Conservation (phyloP, 108 stramenopile genomes). For the Nitzschia putrida region DNA sequence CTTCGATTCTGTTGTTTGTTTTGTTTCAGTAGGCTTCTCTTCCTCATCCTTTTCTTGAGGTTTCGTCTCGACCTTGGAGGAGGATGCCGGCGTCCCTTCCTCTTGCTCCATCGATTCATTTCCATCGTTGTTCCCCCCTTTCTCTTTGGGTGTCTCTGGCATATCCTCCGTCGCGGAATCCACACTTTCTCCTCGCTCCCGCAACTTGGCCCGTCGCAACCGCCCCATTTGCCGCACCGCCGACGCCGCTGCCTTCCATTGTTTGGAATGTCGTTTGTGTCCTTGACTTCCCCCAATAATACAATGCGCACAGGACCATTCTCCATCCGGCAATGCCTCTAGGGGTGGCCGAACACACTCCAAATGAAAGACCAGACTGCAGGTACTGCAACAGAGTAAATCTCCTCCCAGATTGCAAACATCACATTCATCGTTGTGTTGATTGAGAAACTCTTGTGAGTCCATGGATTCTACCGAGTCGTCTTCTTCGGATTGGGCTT, state of each 20-base stretch:
- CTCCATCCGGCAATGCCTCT: slow-evolving; percentile 55
- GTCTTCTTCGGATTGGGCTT: slow-evolving; percentile 12
- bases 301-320: slow-evolving; percentile 82
- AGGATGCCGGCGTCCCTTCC: not conserved
- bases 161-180: not conserved
- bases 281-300: slow-evolving; percentile 39
- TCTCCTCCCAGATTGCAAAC: slow-evolving; percentile 72
- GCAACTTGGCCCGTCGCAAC: slow-evolving; percentile 30
- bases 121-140: slow-evolving; percentile 22
- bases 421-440: slow-evolving; percentile 91
- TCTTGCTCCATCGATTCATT: slow-evolving; percentile 1
- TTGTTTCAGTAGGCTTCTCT: not conserved
- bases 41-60: slow-evolving; percentile 18
- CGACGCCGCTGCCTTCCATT: slow-evolving; percentile 54
- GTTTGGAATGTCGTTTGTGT: slow-evolving; percentile 63
- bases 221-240: slow-evolving; percentile 77
- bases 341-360: slow-evolving; percentile 82
- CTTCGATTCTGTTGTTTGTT: not conserved
- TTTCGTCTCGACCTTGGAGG: not conserved
- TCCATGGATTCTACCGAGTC: slow-evolving; percentile 38
- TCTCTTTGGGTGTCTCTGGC: not conserved
- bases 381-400: slow-evolving; percentile 89
- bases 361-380: slow-evolving; percentile 90
- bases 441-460: slow-evolving; percentile 72
- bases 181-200: slow-evolving; percentile 1